Percentiles rank a stretch among this genome's conserved stretches.
These are phyloP conservation scores for Voacanga thouarsii DNA, from an alignment of 257 asterid genomes.

Conservation along the genomic window DNA sequence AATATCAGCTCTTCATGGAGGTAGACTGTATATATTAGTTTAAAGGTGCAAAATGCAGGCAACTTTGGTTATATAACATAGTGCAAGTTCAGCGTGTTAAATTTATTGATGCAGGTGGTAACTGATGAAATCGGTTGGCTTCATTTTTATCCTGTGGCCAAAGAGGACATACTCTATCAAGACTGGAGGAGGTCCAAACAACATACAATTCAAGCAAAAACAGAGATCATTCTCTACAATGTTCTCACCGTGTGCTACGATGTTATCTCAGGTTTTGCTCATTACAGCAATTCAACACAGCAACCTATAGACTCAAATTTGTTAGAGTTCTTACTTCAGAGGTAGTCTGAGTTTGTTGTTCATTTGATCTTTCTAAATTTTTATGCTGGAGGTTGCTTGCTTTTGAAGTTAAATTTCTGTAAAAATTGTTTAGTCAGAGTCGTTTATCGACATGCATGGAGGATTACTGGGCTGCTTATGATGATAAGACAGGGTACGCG, in stretches of 20 bases:
- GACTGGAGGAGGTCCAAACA: conserved; percentile 52
- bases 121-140: conserved; percentile 80
- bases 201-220: conserved; percentile 66
- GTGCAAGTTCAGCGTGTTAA: conserved; percentile 8
- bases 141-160: conserved; percentile 56
- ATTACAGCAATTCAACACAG: conserved; percentile 57
- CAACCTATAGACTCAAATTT: conserved; percentile 50
- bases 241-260: conserved; percentile 70
- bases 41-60: neutral
- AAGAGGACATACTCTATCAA: conserved; percentile 26
- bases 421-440: conserved; percentile 51
- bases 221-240: conserved; percentile 53
- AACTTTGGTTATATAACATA: neutral
- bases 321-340: conserved; percentile 63
- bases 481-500: conserved; percentile 49
- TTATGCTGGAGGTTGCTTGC: neutral
- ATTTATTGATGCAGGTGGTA: conserved; percentile 48
- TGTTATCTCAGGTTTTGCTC: conserved; percentile 72
- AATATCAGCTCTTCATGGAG: conserved; percentile 82
- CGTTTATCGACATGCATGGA: conserved; percentile 65
- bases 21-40: conserved; percentile 31
- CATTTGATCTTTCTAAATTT: conserved; percentile 6
- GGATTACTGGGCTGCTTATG: conserved; percentile 73
- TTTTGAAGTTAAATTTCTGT: conserved; percentile 25
- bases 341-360: conserved; percentile 36